Percentiles rank a stretch among this genome's conserved stretches.
Conservation (phyloP, 371 early-diverging fungal species). For the Apophysomyces trapeziformis region DNA sequence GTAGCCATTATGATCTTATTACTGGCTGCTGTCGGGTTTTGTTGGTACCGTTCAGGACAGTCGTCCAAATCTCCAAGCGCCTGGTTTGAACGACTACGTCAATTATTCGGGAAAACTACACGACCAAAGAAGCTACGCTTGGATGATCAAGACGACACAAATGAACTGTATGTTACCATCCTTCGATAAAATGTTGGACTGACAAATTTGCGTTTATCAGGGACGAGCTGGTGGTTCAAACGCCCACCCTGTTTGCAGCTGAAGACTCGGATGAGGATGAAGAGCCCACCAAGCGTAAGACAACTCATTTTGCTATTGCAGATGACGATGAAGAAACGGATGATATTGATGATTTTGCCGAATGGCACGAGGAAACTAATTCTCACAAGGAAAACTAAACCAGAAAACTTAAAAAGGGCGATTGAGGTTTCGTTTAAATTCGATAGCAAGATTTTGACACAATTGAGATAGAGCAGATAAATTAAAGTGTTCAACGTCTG, state of each 20-base stretch:
- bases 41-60: constrained; percentile 33
- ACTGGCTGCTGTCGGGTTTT: constrained; percentile 30
- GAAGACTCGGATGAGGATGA: constrained; percentile 36
- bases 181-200: too few relatives aligned
- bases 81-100: constrained; percentile 5
- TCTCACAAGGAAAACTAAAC: not conserved
- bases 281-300: constrained; percentile 9
- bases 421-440: too few relatives aligned
- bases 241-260: constrained; percentile 47
- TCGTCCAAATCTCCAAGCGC: constrained; percentile 13
- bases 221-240: constrained; percentile 53
- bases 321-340: constrained; percentile 4
- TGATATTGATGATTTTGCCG: constrained; percentile 7
- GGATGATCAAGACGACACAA: constrained; percentile 47
- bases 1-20: constrained; percentile 34
- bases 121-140: constrained; percentile 33
- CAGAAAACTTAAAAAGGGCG: not conserved
- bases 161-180: constrained; percentile 45
- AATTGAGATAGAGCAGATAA: too few relatives aligned
- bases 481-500: too few relatives aligned
- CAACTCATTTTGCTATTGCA: constrained; percentile 3
- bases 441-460: too few relatives aligned
- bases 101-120: not conserved
- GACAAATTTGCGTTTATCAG: constrained; percentile 18
- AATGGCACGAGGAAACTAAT: not conserved